Base-by-base conservation (phyloP, 345 rosid genomes). In the Cardiospermum halicacabum region DNA sequence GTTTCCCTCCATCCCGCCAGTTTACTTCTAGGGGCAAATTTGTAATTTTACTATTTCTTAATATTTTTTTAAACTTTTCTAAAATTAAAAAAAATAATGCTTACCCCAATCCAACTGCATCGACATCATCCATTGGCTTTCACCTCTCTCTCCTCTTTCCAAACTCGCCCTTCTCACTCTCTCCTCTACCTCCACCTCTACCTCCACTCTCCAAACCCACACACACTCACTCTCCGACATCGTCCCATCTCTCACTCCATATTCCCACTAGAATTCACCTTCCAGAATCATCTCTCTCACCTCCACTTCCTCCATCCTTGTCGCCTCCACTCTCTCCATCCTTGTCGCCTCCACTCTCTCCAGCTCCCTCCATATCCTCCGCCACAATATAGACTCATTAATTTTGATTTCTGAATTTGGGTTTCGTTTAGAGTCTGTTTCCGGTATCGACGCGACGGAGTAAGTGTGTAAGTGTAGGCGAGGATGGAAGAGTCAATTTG, bases 101-200 rank as follows among this genome's bases (percentile, higher is more conserved):
- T n/a, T n/a, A n/a, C 89, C 92, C 0, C 94, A 85, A 62, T 66
- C 79, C 45, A 80, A 75, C 66, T 84, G 81, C 71, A 69, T 90
- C 15, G 96, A 90, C 68, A 78, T 80, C 63, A 79, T 93, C 2
- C 87, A 91, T n/a, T 93, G 92, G 94, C 91, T 93, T 22, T 91
- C 96, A 9, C 78, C 90, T 36, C 75, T 84, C 53, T 85, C 87
- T 25, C 85, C 98, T 18, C 70, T 90, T 53, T 83, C 83, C 56
- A 86, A 86, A 62, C 75, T 72, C 70, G 66, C 77, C 47, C 74
- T 84, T 39, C 7, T 83, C 37, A 84, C 97, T 7, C 69, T 61
- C 65, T 82, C 74, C 67, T 90, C 86, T 69, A 19, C 91, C 5
- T 90, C 84, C 31, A 25, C 63, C 69, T 74, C 64, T 36, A 58